phyloP scores from a whole-genome alignment of 192 early-diverging fungal genomes.

The Gorgonomyces haynaldii region DNA sequence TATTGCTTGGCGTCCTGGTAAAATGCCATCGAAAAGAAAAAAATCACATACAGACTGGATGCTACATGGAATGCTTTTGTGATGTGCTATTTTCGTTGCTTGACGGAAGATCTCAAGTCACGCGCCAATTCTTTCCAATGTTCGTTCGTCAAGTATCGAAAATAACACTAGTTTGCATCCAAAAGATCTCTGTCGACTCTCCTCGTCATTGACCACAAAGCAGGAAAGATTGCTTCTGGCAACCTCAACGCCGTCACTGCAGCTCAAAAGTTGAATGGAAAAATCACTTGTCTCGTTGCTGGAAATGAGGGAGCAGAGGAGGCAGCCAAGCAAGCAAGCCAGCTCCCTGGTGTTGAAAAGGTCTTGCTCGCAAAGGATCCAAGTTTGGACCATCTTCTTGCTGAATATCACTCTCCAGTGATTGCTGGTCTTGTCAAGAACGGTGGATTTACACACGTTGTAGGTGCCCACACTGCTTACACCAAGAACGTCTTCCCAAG shows the following conservation, averaged over 20 bases:
- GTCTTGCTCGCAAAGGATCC: slow-evolving; percentile 78
- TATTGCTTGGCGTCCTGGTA: slow-evolving; percentile 33
- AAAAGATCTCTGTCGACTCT: slow-evolving; percentile 51
- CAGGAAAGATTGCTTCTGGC: slow-evolving; percentile 52
- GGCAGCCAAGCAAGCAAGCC: slow-evolving; percentile 46
- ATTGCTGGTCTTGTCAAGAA: slow-evolving; percentile 59
- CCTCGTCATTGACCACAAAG: slow-evolving; percentile 82
- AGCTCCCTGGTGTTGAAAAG: slow-evolving; percentile 60
- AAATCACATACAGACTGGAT: not conserved
- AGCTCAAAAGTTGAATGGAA: slow-evolving; percentile 65
- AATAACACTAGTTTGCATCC: not conserved
- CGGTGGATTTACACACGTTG: slow-evolving; percentile 65
- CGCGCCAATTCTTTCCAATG: not conserved
- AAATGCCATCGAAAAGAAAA: slow-evolving; percentile 9
- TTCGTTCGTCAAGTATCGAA: not conserved
- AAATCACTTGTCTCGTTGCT: slow-evolving; percentile 80
- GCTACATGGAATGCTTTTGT: not conserved
- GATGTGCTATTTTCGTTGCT: not conserved
- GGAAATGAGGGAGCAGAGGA: slow-evolving; percentile 46
- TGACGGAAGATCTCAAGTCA: not conserved
- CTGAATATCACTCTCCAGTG: slow-evolving; percentile 71
- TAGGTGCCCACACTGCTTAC: slow-evolving; percentile 77
- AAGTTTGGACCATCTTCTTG: slow-evolving; percentile 62
- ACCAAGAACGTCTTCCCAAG: slow-evolving; percentile 93
- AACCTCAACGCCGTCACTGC: slow-evolving; percentile 83